Conservation (phyloP, 2,329 filamentous ascomycete genomes). For the Ophiognomonia clavigignenti-juglandacearum region DNA sequence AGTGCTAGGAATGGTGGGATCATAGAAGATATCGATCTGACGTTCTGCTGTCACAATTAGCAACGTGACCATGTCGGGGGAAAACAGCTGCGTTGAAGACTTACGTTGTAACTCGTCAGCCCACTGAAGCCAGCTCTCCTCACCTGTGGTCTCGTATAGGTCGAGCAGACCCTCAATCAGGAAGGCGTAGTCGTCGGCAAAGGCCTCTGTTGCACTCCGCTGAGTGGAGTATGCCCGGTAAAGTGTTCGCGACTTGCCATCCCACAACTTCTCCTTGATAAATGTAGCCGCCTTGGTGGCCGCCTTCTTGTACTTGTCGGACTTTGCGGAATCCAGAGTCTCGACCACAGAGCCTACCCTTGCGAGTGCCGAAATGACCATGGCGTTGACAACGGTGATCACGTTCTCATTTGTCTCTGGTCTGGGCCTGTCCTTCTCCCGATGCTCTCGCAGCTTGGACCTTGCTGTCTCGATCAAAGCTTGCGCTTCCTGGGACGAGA, state of each 20-base stretch:
- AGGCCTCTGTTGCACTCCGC: constrained; percentile 62
- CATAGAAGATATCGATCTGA: constrained; percentile 76
- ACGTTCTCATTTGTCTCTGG: constrained; percentile 86
- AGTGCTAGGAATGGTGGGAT: constrained; percentile 39
- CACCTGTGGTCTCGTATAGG: constrained; percentile 77
- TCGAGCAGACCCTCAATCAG: constrained; percentile 77
- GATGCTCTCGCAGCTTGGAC: constrained; percentile 63
- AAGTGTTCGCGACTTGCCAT: constrained; percentile 55
- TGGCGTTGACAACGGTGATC: constrained; percentile 80
- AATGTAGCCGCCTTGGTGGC: constrained; percentile 68
- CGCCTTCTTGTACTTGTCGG: constrained; percentile 55
- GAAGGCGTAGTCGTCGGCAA: constrained; percentile 94
- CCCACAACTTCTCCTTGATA: constrained; percentile 70
- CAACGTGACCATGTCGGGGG: not conserved
- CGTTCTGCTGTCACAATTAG: constrained; percentile 43
- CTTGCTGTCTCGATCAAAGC: constrained; percentile 63
- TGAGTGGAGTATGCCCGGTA: constrained; percentile 69
- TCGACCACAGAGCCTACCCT: constrained; percentile 67
- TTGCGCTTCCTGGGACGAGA: constrained; percentile 64
- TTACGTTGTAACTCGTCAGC: constrained; percentile 74
- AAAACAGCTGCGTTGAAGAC: constrained; percentile 15
- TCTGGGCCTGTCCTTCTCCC: constrained; percentile 68
- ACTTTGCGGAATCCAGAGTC: constrained; percentile 50
- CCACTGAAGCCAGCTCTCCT: constrained; percentile 71
- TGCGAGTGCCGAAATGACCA: constrained; percentile 79